These are phyloP conservation scores for Syzygium aqueum DNA, from an alignment of 345 rosid genomes.

Conservation along the genomic window DNA sequence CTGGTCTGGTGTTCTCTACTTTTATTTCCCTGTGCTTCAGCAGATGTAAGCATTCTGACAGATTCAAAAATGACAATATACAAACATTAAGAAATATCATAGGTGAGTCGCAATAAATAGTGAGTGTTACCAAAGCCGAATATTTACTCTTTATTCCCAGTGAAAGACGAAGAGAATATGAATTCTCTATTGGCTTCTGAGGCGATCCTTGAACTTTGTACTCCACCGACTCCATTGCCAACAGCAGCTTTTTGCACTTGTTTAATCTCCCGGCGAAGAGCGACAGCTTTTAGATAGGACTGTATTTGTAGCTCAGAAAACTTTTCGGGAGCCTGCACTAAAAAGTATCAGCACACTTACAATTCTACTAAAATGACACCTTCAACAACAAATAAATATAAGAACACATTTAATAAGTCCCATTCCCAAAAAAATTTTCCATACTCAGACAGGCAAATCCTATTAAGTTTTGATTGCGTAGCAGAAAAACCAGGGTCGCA, in stretches of 20 bases:
- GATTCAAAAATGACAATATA: conserved; percentile 1
- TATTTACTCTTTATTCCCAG: conserved; percentile 88
- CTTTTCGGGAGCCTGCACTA: conserved; percentile 67
- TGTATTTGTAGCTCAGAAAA: conserved; percentile 92
- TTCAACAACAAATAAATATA: not conserved
- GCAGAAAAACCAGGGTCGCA: not conserved
- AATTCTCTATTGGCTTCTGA: conserved; percentile 95
- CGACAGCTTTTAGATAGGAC: conserved; percentile 89
- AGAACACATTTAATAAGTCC: not conserved
- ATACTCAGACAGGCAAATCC: not conserved
- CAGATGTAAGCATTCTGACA: conserved; percentile 45
- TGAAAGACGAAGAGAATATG: conserved; percentile 81
- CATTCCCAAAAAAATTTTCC: not conserved
- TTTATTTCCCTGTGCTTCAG: conserved; percentile 21
- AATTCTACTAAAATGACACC: not conserved
- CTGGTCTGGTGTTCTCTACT: conserved; percentile 21
- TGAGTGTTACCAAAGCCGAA: not conserved
- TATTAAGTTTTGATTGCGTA: not conserved
- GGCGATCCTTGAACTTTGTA: conserved; percentile 84
- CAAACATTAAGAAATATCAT: not conserved
- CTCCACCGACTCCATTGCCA: conserved; percentile 78
- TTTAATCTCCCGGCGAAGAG: conserved; percentile 92
- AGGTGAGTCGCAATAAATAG: not conserved
- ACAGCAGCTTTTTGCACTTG: conserved; percentile 88
- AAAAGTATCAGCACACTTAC: conserved; percentile 3